Percentiles rank a stretch among this genome's conserved stretches.
phyloP scores from a whole-genome alignment of 495 filamentous ascomycete species.

The Podospora australis region DNA sequence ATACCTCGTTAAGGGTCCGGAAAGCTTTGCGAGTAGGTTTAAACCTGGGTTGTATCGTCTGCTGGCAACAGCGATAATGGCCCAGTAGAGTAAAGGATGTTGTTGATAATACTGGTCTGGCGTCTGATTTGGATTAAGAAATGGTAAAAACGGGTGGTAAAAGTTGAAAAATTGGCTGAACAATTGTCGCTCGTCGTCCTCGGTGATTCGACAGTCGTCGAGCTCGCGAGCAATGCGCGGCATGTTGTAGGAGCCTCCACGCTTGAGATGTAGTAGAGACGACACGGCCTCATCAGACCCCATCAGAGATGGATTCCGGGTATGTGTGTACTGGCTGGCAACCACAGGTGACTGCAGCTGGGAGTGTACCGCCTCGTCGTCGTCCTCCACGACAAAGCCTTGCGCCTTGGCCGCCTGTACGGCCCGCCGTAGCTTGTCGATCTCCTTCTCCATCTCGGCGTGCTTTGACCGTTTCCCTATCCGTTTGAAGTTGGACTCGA shows the following conservation, averaged over 20 bases:
- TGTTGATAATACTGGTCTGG: conserved; percentile 71
- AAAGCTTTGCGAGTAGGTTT: conserved; percentile 59
- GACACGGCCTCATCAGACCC: conserved; percentile 80
- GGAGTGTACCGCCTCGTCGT: conserved; percentile 42
- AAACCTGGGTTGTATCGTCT: conserved; percentile 64
- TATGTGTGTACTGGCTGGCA: conserved; percentile 51
- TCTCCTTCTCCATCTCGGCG: conserved; percentile 88
- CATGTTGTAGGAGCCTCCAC: conserved; percentile 47
- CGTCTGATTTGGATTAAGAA: conserved; percentile 63
- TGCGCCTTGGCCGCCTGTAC: conserved; percentile 43
- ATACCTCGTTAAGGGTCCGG: conserved; percentile 64
- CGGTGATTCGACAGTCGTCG: conserved; percentile 65
- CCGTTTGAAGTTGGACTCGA: conserved; percentile 90
- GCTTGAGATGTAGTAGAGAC: conserved; percentile 68
- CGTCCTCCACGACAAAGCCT: conserved; percentile 45
- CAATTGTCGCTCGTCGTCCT: conserved; percentile 65
- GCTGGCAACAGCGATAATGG: conserved; percentile 74
- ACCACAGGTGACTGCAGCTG: conserved; percentile 51
- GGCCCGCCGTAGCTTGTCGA: conserved; percentile 49
- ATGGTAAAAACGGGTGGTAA: conserved; percentile 82
- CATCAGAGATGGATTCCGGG: conserved; percentile 56
- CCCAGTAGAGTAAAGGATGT: conserved; percentile 78
- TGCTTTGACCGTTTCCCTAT: conserved; percentile 85
- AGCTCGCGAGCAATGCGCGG: conserved; percentile 51
- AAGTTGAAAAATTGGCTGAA: conserved; percentile 75